Base-by-base conservation (phyloP, 257 asterid species). In the Euphrasia confusa region DNA sequence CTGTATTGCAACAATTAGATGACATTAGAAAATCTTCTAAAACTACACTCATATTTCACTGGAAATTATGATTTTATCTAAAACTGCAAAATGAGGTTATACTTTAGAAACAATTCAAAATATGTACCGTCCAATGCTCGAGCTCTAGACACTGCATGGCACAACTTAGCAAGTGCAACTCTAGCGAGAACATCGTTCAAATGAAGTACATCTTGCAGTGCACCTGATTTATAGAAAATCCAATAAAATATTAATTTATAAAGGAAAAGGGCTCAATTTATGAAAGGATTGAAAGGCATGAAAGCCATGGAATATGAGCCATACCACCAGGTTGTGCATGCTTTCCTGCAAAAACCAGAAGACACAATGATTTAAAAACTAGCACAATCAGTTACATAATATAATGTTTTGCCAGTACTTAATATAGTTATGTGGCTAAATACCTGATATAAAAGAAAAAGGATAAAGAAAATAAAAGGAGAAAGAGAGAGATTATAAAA, bases 161-260 rank as follows among this genome's bases (percentile, higher is more conserved):
- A 93, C 79, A 93, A 83, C 78, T 82, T 87, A 71, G 97, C 92
- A 65, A 93, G 88, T 61, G 97, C 96, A 72, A 93, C 97, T 85
- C 99, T 83, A 57, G 99, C 99, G 64, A 93, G 96, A 74, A 89
- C 99, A 63, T 93, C 99, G 76, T 89, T 97, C 87, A 93, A 82
- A 77, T 89, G 97, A 64, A 93, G 94, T 82, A 93, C 84, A 85
- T 93, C 97, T 72, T 83, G 94, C 73, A 93, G 82, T 52, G 96
- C 90, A 71, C 97, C 99, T 93, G 87, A 68, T 83, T 74, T 77
- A 77, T 63, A 70, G 61, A 77, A 80, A 77, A 44, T 71, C 70
- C 58, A 66, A 70, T 53, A 58, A 74, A 54, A 52, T 67, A 49
- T 75, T 45, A 45, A 57, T 54, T 60, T 54, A 54, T 58, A 56